A percentile compares a stretch with the other conserved stretches of the same genome.
These are phyloP conservation scores for Diospyros kaki DNA, from an alignment of 148 eudicot genomes.

Conservation along the genomic window DNA sequence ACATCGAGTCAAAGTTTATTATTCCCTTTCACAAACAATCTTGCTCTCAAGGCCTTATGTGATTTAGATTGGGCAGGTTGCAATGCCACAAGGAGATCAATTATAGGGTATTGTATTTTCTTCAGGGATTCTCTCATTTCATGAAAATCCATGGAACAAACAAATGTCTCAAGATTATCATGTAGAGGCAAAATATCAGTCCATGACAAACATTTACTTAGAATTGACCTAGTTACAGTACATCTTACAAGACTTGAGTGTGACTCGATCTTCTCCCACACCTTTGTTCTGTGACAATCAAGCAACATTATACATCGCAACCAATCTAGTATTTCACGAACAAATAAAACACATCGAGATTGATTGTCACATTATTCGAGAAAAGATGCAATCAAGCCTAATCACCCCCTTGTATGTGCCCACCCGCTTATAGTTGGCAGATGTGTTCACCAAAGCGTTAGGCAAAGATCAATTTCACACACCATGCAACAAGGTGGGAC, in stretches of 20 bases:
- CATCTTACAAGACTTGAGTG: background rate
- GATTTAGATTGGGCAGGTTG: background rate
- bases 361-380: background rate
- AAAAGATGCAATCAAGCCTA: background rate
- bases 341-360: too few species aligned
- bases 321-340: too few species aligned
- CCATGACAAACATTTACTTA: background rate
- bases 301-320: background rate
- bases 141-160: background rate
- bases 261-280: background rate
- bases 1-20: background rate
- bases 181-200: background rate
- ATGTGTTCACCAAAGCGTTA: constrained; percentile 9
- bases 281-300: background rate
- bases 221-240: constrained; percentile 6
- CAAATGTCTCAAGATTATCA: background rate
- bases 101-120: background rate
- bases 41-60: too few species aligned
- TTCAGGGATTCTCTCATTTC: background rate
- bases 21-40: background rate
- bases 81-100: background rate
- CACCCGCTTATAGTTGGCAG: background rate
- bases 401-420: background rate
- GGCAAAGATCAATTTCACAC: background rate
- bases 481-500: background rate